These are phyloP conservation scores for Chaetomiaceae sp. DNA, from an alignment of 2,329 filamentous ascomycete species.

Conservation along the genomic window DNA sequence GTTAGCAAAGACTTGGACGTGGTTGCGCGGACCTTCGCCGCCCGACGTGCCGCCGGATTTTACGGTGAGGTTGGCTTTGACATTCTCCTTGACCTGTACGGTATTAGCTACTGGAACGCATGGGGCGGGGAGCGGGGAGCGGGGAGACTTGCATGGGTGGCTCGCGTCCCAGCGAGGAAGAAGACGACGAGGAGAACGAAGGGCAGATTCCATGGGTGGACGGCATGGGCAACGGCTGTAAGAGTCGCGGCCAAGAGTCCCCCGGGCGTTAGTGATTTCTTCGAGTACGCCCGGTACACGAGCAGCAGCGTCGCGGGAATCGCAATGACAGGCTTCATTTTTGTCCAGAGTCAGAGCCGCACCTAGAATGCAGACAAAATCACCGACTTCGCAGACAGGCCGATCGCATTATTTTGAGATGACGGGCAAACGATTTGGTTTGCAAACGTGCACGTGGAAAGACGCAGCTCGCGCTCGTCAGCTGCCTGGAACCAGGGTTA, in stretches of 20 bases:
- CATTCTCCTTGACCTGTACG: slow-evolving; percentile 72
- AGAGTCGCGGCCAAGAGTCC: slow-evolving; percentile 68
- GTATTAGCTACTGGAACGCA: slow-evolving; percentile 10
- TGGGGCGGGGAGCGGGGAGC: slow-evolving; percentile 2
- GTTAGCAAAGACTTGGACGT: slow-evolving; percentile 87
- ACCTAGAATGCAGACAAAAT: not conserved
- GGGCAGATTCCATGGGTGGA: slow-evolving; percentile 94
- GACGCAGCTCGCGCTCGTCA: too few species aligned
- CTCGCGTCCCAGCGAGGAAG: slow-evolving; percentile 78
- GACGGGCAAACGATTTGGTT: too few species aligned
- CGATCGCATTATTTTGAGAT: not conserved
- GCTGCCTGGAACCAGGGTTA: too few species aligned
- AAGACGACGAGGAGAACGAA: slow-evolving; percentile 79
- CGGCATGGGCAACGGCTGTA: slow-evolving; percentile 74
- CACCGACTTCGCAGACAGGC: not conserved
- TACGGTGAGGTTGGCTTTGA: slow-evolving; percentile 78
- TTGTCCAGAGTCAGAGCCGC: not conserved
- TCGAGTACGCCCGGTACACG: slow-evolving; percentile 63
- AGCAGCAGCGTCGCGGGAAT: slow-evolving; percentile 56
- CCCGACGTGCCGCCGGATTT: slow-evolving; percentile 67
- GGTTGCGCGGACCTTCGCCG: slow-evolving; percentile 77
- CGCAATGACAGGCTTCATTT: slow-evolving; percentile 57
- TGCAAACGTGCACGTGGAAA: too few species aligned
- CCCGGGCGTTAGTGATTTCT: slow-evolving; percentile 71
- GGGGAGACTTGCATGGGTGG: slow-evolving; percentile 62